Conservation (phyloP, 257 asterid species). For the Forsythia viridissima region DNA sequence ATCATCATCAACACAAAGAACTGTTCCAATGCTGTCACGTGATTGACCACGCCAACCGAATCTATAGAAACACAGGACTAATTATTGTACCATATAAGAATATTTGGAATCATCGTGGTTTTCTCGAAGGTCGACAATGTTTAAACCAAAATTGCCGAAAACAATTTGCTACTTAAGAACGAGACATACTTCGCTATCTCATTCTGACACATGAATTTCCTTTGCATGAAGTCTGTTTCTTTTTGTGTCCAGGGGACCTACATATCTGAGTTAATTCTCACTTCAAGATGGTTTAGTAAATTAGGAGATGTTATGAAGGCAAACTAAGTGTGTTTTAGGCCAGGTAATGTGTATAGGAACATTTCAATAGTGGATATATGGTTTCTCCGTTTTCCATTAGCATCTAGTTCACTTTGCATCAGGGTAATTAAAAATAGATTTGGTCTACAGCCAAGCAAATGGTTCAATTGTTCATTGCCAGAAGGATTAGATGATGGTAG, state of each 20-base stretch:
- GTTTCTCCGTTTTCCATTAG: not conserved
- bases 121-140: not conserved
- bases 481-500: not conserved
- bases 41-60: constrained; percentile 99
- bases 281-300: not conserved
- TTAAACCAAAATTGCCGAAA: not conserved
- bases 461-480: not conserved
- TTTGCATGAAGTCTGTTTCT: not conserved
- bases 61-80: constrained; percentile 48
- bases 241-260: not conserved
- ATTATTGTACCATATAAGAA: constrained; percentile 13
- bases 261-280: not conserved
- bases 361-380: not conserved
- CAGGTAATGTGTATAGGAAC: not conserved
- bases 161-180: not conserved
- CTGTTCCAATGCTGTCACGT: constrained; percentile 92
- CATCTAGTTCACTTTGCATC: not conserved
- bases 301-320: not conserved
- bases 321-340: not conserved
- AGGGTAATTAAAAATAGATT: not conserved
- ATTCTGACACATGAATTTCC: not conserved
- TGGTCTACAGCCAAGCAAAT: not conserved
- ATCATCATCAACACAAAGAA: constrained; percentile 97
- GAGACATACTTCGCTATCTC: not conserved
- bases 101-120: not conserved